These are phyloP conservation scores for Vicia sativa DNA, from an alignment of 306 rosid genomes.

Conservation along the genomic window DNA sequence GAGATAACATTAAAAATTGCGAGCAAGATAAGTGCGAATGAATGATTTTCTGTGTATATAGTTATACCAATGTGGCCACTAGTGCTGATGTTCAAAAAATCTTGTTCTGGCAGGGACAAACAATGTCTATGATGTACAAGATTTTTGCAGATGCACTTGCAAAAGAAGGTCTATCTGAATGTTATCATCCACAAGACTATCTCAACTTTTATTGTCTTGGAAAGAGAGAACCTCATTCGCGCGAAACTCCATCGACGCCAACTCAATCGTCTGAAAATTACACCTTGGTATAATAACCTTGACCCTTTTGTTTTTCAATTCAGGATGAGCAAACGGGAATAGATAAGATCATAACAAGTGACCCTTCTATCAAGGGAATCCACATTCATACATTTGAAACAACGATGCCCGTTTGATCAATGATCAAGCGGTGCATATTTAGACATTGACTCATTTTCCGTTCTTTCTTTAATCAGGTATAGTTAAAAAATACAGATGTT, in stretches of 20 bases:
- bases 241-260: background rate
- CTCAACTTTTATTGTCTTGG: slow-evolving; percentile 77
- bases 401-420: background rate
- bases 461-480: slow-evolving; percentile 42
- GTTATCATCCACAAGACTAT: slow-evolving; percentile 65
- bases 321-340: too few relatives aligned
- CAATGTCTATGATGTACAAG: slow-evolving; percentile 78
- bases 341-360: too few relatives aligned
- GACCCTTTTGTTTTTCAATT: background rate
- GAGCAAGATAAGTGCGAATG: slow-evolving; percentile 56
- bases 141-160: slow-evolving; percentile 57
- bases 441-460: background rate
- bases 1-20: slow-evolving; percentile 71
- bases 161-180: slow-evolving; percentile 52
- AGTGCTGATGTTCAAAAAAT: slow-evolving; percentile 73
- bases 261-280: slow-evolving; percentile 48
- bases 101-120: slow-evolving; percentile 80
- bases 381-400: background rate
- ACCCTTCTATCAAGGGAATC: too few relatives aligned
- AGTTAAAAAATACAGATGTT: slow-evolving; percentile 56
- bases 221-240: slow-evolving; percentile 49
- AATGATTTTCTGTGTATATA: slow-evolving; percentile 63
- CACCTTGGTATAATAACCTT: slow-evolving; percentile 48
- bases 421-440: too few relatives aligned
- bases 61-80: slow-evolving; percentile 85